Evolutionary conservation across 2,329 filamentous ascomycete genomes (phyloP).

Genomic region (Curvularia verruculosa): DNA sequence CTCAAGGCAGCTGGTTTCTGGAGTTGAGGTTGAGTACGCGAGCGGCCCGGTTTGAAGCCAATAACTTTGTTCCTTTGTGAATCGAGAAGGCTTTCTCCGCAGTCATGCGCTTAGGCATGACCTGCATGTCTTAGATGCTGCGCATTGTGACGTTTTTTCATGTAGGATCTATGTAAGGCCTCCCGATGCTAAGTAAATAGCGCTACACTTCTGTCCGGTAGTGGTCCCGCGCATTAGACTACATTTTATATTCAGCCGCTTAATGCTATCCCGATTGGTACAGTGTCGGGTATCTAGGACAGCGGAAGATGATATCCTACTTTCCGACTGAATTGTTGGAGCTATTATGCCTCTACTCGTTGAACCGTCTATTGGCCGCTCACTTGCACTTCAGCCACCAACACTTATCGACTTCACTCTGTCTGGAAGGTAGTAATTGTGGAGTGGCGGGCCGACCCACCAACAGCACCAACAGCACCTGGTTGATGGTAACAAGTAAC

Average conservation of each 20-base stretch:
- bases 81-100: background rate
- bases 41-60: background rate
- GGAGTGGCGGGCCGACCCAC: constrained; percentile 4
- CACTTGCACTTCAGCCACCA: background rate
- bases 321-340: background rate
- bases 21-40: background rate
- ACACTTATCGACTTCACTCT: background rate
- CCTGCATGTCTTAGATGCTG: background rate
- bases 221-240: background rate
- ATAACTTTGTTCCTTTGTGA: background rate
- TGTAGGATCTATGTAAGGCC: constrained; percentile 1
- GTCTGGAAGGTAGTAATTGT: constrained; percentile 6
- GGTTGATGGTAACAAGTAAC: background rate
- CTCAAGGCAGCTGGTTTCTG: constrained; percentile 10
- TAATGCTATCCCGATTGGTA: background rate
- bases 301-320: background rate
- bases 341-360: background rate
- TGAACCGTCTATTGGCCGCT: background rate
- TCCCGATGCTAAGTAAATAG: constrained; percentile 1
- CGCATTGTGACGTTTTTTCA: background rate
- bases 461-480: background rate
- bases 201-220: background rate
- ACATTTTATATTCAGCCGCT: background rate
- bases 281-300: background rate
- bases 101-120: constrained; percentile 23